Evolutionary conservation across 352 stramenopile species (phyloP).

Genomic region (Globisporangium paddicum): DNA sequence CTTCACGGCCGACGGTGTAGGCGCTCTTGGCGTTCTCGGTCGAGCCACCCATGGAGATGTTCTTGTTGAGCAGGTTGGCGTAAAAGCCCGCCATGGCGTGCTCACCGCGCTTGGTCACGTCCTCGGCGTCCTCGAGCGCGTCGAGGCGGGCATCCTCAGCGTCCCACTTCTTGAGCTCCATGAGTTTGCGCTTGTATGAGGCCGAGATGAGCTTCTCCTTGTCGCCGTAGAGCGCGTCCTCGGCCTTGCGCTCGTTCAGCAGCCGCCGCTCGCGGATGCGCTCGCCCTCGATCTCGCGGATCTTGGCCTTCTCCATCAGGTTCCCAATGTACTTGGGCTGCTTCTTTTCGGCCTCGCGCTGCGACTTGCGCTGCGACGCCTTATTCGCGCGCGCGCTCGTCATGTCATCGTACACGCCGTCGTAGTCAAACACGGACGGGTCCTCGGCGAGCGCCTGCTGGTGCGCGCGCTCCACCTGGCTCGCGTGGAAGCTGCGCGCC

Average conservation of each 20-base stretch:
- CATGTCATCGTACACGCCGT: constrained; percentile 88
- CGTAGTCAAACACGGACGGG: constrained; percentile 88
- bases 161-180: constrained; percentile 89
- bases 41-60: constrained; percentile 88
- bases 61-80: constrained; percentile 88
- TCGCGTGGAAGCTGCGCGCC: constrained; percentile 44
- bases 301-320: constrained; percentile 87
- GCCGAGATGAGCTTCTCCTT: constrained; percentile 91
- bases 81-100: constrained; percentile 88
- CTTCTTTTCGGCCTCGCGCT: constrained; percentile 60
- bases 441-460: constrained; percentile 67
- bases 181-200: constrained; percentile 90
- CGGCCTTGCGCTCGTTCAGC: constrained; percentile 77
- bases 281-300: constrained; percentile 87
- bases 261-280: constrained; percentile 83
- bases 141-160: constrained; percentile 66
- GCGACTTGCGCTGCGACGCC: constrained; percentile 32
- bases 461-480: constrained; percentile 42
- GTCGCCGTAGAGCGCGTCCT: constrained; percentile 79
- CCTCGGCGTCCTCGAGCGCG: constrained; percentile 55
- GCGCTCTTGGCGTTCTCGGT: constrained; percentile 62
- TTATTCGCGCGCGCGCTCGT: constrained; percentile 37
- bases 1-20: constrained; percentile 58
- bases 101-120: constrained; percentile 68
- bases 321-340: constrained; percentile 88